Evolutionary conservation across 176 grass and related monocot species (phyloP), one percentile per base, ranked within the genome.

Genomic region (Musa itinerans): DNA sequence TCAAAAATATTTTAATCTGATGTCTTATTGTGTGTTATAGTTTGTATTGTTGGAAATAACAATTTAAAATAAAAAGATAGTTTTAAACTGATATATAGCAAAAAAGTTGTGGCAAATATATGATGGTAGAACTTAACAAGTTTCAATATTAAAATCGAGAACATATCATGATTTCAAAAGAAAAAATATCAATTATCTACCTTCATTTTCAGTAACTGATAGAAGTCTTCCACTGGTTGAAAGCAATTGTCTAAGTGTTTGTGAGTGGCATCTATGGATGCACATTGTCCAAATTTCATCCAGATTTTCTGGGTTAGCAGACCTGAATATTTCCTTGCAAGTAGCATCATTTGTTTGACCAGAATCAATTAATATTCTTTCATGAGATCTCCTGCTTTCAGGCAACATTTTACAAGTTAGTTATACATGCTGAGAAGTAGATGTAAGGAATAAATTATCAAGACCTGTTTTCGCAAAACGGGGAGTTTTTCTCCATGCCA

Each of bases 261-360:
- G 89, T 54, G 89, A 96, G 73, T 96, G 92, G 19, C 89, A 96
- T 52, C 82, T 83, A 67, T 89, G 73, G 23, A 96, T 88, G 78
- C 92, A 96, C 54, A 75, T 72, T 74, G 69, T 86, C 89, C 92
- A 96, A 80, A 92, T 82, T 7, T 86, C 74, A 22, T 81, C 72
- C 74, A 96, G 56, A 52, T 68, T 83, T 50, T 89, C 84, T 2
- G 65, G 80, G 50, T 69, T 84, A 68, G 52, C 76, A 68, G 72
- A 86, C 55, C 64, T 27, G 22, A 66, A 63, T 53, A 69, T 26
- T 50, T 57, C 82, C 77, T 75, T 69, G 11, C 85, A 65, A 68
- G 71, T 75, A 51, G 62, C 81, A n/a, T 61, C 84, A 79, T 73
- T 84, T 63, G 57, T 68, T 75, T 63, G 67, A 80, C 34, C 11